Evolutionary conservation across 1,139 yeast genomes (phyloP).

Genomic region (Yamadazyma aaseri): DNA sequence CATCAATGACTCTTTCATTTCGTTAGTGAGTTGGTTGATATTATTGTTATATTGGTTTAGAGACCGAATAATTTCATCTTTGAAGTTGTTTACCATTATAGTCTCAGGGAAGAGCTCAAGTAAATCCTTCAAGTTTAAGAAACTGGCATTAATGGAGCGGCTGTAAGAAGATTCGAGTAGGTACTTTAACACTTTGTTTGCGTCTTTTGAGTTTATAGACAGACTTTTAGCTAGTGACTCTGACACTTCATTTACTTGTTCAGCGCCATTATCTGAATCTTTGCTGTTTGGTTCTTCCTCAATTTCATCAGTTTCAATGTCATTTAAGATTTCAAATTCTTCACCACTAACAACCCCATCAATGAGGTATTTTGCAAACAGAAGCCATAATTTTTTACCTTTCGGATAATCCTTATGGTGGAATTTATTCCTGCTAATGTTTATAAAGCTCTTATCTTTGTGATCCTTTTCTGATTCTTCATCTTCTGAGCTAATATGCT

Average conservation of each 20-base stretch:
- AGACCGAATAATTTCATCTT: conserved; percentile 77
- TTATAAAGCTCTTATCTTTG: conserved; percentile 9
- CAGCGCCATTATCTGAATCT: background rate
- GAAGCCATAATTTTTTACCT: conserved; percentile 74
- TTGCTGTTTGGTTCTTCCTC: background rate
- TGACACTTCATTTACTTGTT: conserved; percentile 8
- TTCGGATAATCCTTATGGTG: conserved; percentile 40
- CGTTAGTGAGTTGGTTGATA: conserved; percentile 62
- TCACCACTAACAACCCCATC: conserved; percentile 31
- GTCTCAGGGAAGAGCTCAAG: conserved; percentile 84
- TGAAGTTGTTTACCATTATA: conserved; percentile 76
- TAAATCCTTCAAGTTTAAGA: conserved; percentile 72
- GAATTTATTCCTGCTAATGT: conserved; percentile 26
- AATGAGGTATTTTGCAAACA: conserved; percentile 62
- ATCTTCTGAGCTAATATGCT: conserved; percentile 16
- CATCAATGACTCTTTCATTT: conserved; percentile 71
- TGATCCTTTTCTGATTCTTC: conserved; percentile 7
- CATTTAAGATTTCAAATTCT: conserved; percentile 20
- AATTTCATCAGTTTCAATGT: conserved; percentile 11
- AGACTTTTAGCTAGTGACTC: background rate
- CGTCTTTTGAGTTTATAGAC: conserved; percentile 1
- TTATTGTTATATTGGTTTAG: conserved; percentile 69
- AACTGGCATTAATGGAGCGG: conserved; percentile 18
- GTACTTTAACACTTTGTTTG: conserved; percentile 25
- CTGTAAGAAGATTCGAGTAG: conserved; percentile 26